phyloP scores from a whole-genome alignment of 495 filamentous ascomycete species.

The Annulohypoxylon stygium region DNA sequence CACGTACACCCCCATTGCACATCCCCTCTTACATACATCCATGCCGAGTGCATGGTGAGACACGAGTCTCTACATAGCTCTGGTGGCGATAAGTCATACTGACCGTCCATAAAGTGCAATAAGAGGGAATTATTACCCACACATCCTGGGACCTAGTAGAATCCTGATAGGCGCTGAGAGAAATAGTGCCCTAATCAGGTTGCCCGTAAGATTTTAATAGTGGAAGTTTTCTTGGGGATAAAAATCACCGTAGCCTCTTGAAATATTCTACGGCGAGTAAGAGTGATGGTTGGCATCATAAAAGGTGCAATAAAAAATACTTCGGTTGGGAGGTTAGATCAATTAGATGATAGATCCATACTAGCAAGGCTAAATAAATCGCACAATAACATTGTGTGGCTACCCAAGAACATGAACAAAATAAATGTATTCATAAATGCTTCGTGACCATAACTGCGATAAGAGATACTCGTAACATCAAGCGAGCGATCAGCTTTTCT shows the following conservation, averaged over 20 bases:
- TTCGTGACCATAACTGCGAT: background rate
- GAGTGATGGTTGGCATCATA: background rate
- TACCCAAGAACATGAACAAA: background rate
- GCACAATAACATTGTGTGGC: background rate
- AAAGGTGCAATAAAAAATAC: background rate
- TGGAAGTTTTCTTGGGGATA: background rate
- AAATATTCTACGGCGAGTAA: background rate
- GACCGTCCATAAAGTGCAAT: background rate
- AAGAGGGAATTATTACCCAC: background rate
- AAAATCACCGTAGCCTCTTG: background rate
- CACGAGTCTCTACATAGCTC: background rate
- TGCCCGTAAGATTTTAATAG: background rate
- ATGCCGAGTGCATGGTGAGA: background rate
- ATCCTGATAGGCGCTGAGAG: background rate
- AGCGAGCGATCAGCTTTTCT: conserved; percentile 31
- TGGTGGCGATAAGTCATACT: background rate
- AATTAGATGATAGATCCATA: conserved; percentile 1
- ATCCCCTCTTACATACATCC: background rate
- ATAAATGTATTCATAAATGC: conserved; percentile 5
- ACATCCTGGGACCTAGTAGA: background rate
- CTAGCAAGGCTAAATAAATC: background rate
- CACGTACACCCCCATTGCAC: background rate
- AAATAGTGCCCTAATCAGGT: background rate
- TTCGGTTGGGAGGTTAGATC: background rate
- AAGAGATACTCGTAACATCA: background rate